Evolutionary conservation across 331 rosid species (phyloP).

Genomic region (Saraca asoca): DNA sequence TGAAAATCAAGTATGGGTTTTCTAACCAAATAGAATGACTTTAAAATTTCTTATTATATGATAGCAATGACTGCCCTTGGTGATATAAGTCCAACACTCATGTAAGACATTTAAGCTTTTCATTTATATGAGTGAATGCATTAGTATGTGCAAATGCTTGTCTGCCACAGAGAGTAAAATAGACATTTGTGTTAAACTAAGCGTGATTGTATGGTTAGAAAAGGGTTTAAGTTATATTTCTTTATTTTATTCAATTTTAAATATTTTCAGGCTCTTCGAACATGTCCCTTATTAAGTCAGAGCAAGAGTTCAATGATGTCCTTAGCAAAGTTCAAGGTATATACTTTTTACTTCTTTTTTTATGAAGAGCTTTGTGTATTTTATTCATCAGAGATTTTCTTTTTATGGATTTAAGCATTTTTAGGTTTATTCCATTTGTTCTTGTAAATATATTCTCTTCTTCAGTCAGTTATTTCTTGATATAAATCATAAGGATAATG

Average conservation of each 20-base stretch:
- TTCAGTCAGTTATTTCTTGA: not conserved
- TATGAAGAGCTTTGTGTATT: not conserved
- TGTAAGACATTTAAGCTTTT: not conserved
- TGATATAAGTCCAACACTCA: not conserved
- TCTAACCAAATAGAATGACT: not conserved
- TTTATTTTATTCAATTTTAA: not conserved
- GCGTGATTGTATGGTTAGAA: not conserved
- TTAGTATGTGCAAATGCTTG: not conserved
- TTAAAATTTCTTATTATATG: not conserved
- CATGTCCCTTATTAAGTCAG: conserved; percentile 53
- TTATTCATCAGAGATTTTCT: not conserved
- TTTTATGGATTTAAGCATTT: not conserved
- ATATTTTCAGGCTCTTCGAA: conserved; percentile 60
- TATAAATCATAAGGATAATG: not conserved
- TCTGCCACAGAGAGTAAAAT: not conserved
- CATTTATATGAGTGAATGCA: no score
- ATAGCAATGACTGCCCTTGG: no score
- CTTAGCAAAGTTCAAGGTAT: conserved; percentile 55
- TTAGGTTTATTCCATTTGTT: conserved; percentile 23
- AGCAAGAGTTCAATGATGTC: conserved; percentile 51
- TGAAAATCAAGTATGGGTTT: not conserved
- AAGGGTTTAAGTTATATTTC: not conserved
- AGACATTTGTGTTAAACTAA: not conserved
- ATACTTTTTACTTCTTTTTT: not conserved
- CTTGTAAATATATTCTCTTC: not conserved